These are phyloP conservation scores for Neurospora sp. DNA, from an alignment of 495 filamentous ascomycete species.

Conservation along the genomic window DNA sequence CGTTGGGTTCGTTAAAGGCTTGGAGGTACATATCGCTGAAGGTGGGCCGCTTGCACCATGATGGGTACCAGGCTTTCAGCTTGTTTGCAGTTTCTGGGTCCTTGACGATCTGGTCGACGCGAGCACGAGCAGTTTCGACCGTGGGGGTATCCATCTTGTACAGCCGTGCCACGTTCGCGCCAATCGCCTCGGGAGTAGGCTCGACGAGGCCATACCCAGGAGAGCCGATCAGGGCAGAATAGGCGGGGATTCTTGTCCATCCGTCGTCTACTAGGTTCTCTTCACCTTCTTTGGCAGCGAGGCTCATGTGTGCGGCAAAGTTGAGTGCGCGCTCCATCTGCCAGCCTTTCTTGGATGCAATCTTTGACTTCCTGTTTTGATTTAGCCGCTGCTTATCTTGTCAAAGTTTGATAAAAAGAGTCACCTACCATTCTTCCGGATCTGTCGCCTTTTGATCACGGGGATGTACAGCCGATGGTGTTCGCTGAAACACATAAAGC, in stretches of 20 bases:
- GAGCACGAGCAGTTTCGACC: conserved; percentile 20
- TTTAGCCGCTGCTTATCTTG: not conserved
- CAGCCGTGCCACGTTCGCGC: conserved; percentile 22
- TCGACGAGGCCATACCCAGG: conserved; percentile 14
- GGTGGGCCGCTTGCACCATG: conserved; percentile 38
- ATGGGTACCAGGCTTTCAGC: conserved; percentile 36
- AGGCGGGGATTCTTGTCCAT: conserved; percentile 27
- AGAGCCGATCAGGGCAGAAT: conserved; percentile 20
- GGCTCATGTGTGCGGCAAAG: conserved; percentile 20
- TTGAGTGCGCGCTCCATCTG: conserved; percentile 31
- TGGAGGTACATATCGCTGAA: conserved; percentile 39
- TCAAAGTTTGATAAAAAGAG: not conserved
- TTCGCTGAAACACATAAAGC: conserved; percentile 47
- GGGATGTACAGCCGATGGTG: conserved; percentile 38
- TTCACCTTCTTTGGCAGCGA: conserved; percentile 12
- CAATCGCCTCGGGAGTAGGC: conserved; percentile 25
- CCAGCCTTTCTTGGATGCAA: conserved; percentile 34
- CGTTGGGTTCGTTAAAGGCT: conserved; percentile 33
- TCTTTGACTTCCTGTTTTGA: conserved; percentile 20
- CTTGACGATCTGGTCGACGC: conserved; percentile 33
- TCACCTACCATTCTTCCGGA: conserved; percentile 28
- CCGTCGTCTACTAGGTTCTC: conserved; percentile 31
- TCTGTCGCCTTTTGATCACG: conserved; percentile 42
- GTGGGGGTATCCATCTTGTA: conserved; percentile 16
- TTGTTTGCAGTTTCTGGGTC: conserved; percentile 31